These are phyloP conservation scores for Amniculicola lignicola DNA, from an alignment of 495 filamentous ascomycete species.

Conservation along the genomic window DNA sequence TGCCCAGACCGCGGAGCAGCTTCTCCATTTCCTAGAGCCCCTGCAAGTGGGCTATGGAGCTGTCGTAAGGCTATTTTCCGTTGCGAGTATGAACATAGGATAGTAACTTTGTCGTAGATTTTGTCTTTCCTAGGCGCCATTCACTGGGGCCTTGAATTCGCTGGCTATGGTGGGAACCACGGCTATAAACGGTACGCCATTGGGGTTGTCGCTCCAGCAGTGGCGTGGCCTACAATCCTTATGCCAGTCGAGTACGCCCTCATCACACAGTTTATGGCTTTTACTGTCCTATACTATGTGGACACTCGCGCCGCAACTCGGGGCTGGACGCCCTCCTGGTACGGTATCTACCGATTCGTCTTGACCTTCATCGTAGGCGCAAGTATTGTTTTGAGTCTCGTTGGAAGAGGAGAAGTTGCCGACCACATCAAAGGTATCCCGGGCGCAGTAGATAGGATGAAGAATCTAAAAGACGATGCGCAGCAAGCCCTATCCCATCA, in stretches of 20 bases:
- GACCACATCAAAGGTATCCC: conserved; percentile 49
- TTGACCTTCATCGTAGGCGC: conserved; percentile 89
- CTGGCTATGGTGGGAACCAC: conserved; percentile 66
- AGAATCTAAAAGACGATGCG: conserved; percentile 15
- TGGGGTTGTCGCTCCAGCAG: conserved; percentile 74
- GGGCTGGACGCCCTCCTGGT: conserved; percentile 91
- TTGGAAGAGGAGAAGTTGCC: conserved; percentile 82
- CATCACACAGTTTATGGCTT: conserved; percentile 84
- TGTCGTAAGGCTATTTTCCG: conserved; percentile 60
- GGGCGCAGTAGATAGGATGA: conserved; percentile 59
- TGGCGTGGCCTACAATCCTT: conserved; percentile 92
- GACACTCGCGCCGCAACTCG: conserved; percentile 70
- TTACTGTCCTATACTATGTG: conserved; percentile 84
- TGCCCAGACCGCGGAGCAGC: conserved; percentile 65
- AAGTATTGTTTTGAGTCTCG: conserved; percentile 78
- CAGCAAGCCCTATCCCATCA: conserved; percentile 15
- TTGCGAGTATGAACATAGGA: background rate
- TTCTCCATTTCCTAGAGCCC: conserved; percentile 80
- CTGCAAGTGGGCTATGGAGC: conserved; percentile 92
- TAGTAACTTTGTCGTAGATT: conserved; percentile 54
- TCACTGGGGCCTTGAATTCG: conserved; percentile 90
- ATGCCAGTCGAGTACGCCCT: conserved; percentile 85
- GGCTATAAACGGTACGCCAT: conserved; percentile 76
- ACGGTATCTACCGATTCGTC: conserved; percentile 89
- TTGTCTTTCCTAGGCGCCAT: conserved; percentile 95